Evolutionary conservation across 2,329 filamentous ascomycete species (phyloP).

Genomic region (Aspergillus sp.): DNA sequence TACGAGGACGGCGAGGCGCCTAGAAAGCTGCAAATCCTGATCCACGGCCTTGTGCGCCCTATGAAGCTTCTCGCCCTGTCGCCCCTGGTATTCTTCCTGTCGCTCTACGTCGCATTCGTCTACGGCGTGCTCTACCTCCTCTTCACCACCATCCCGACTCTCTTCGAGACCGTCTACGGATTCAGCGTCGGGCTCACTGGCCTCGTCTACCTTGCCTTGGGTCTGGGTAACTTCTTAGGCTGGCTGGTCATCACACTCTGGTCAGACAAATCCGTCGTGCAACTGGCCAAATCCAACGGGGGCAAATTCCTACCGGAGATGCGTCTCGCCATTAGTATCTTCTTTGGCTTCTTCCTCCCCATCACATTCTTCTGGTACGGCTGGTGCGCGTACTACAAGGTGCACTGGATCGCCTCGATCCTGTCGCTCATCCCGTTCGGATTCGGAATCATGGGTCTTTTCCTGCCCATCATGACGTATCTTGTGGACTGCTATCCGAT

Average conservation of each 20-base stretch:
- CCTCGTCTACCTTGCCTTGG: constrained; percentile 70
- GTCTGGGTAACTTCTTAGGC: constrained; percentile 50
- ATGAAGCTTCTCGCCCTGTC: constrained; percentile 38
- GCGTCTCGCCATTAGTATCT: constrained; percentile 67
- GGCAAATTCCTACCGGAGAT: constrained; percentile 71
- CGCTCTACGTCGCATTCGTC: constrained; percentile 64
- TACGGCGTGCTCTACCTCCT: constrained; percentile 83
- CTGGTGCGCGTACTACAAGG: constrained; percentile 74
- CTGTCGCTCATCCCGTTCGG: constrained; percentile 77
- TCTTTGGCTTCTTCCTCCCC: constrained; percentile 69
- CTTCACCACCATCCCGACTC: constrained; percentile 83
- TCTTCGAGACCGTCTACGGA: constrained; percentile 68
- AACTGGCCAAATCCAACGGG: not conserved
- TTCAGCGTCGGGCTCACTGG: constrained; percentile 71
- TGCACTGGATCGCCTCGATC: constrained; percentile 78
- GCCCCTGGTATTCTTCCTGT: constrained; percentile 57
- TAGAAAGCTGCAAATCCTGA: not conserved
- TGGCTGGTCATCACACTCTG: constrained; percentile 71
- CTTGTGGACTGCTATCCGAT: constrained; percentile 72
- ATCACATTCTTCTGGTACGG: constrained; percentile 78
- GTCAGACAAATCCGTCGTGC: constrained; percentile 60
- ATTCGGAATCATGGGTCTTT: constrained; percentile 68
- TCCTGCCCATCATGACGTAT: constrained; percentile 78
- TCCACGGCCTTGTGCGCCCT: not conserved
- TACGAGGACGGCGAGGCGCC: not conserved